Percentiles rank a stretch among this genome's conserved stretches.
Conservation (phyloP, 208 protist genomes). For the Porcisia hertigi region DNA sequence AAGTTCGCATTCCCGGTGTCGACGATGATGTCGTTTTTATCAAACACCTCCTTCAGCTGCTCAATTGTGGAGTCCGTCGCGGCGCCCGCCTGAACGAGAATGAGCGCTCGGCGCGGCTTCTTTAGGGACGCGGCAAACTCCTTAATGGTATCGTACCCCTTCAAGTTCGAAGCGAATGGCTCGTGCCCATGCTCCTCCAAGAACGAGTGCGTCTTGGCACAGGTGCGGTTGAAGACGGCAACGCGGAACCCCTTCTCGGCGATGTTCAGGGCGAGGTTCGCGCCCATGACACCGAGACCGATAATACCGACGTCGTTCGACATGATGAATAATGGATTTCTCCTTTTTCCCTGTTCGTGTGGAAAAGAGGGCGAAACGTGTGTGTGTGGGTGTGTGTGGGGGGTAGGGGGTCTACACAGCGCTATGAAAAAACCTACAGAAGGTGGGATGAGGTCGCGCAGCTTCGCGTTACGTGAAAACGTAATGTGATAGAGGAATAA, state of each 20-base stretch:
- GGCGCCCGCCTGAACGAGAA: conserved; percentile 97
- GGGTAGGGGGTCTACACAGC: background rate
- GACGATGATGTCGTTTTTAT: conserved; percentile 94
- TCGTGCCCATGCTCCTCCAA: conserved; percentile 62
- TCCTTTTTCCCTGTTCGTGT: background rate
- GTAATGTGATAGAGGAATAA: background rate
- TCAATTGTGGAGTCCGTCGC: conserved; percentile 96
- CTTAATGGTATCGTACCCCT: conserved; percentile 79
- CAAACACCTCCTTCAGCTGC: conserved; percentile 77
- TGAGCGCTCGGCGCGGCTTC: conserved; percentile 92
- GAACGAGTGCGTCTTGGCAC: conserved; percentile 84
- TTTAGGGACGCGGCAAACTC: conserved; percentile 82
- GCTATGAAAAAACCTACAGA: too few species aligned
- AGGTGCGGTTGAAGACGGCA: conserved; percentile 94
- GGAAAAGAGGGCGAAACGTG: too few species aligned
- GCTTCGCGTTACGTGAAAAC: background rate
- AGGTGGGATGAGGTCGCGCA: background rate
- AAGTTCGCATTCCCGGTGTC: conserved; percentile 97
- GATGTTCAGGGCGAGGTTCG: conserved; percentile 99
- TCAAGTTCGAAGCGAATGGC: conserved; percentile 63
- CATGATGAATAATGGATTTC: conserved; percentile 30
- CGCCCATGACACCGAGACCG: conserved; percentile 99
- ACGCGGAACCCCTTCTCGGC: conserved; percentile 95
- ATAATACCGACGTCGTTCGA: conserved; percentile 96
- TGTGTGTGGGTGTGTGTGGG: conserved; percentile 8